Base-by-base conservation (phyloP, 2,329 filamentous ascomycete species). In the Talaromyces pinophilus region DNA sequence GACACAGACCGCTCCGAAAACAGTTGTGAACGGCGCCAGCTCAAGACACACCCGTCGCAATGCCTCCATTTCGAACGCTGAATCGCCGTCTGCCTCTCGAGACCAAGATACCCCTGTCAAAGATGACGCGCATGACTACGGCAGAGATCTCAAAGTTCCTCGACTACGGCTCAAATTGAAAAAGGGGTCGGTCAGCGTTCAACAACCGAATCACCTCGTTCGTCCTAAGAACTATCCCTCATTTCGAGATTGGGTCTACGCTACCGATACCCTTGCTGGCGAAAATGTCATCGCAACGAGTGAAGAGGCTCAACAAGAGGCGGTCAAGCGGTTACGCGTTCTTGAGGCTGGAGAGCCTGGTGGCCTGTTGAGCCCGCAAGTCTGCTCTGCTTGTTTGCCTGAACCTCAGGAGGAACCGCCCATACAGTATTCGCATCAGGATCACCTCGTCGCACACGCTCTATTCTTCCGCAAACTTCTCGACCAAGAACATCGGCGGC, bases 391-490 rank as follows among this genome's bases (percentile, higher is more conserved):
- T 28, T 95, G 91, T 71, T 84, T 88, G 19, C 91, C 91, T 0
- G 91, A 95, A 69, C 83, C 87, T 13, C 84, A 85, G 67, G 88
- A 92, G 65, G 91, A 96, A 72, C 91, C 91, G 0, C 86, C 88
- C 0, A 85, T 86, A 62, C 92, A 95, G 73, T 98, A 92, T 83
- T 88, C 90, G n/a, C 93, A 96, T 71, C 86, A 88, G 74, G 93
- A 98, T 73, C 92, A 98, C 75, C 84, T 98, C 63, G 83, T 91
- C 55, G 89, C 89, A 57, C 93, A 96, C 68, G 89, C 91, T 67
- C 75, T 90, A 13, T 90, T 93, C 71, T 94, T 98, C 71, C 88
- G 92, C 59, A 91, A 88, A 72, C 83, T 98, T 42, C 87, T 98
- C 80, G 79, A 89, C 2, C 86, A 88, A 66, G 95, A 99, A 76